Conservation (phyloP, 179 eudicot genomes). For the Vitellaria paradoxa region DNA sequence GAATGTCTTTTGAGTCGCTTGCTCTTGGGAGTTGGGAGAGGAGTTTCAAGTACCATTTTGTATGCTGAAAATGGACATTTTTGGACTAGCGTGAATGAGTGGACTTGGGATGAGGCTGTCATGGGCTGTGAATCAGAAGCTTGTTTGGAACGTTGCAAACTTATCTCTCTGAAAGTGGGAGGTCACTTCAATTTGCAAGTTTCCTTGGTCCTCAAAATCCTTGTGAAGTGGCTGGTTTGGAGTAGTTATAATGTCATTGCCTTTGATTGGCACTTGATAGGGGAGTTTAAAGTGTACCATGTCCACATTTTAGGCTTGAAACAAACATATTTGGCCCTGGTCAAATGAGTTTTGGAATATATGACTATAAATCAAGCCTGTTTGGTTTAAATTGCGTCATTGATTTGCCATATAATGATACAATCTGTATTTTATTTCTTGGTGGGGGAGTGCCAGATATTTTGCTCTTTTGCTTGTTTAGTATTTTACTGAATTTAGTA, state of each 20-base stretch:
- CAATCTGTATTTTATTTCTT: neutral
- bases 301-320: too few species aligned
- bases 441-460: neutral
- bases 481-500: neutral
- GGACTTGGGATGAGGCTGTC: constrained; percentile 4
- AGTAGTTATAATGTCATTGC: too few species aligned
- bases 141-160: neutral
- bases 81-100: neutral
- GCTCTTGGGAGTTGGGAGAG: neutral
- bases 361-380: too few species aligned
- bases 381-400: too few species aligned
- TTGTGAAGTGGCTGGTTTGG: too few species aligned
- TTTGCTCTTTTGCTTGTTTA: neutral
- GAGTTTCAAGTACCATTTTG: neutral
- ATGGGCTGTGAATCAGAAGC: neutral
- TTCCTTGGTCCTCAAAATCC: too few species aligned
- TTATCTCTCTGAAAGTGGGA: neutral
- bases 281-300: too few species aligned
- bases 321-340: too few species aligned
- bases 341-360: too few species aligned
- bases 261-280: too few species aligned
- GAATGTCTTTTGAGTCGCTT: neutral
- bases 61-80: neutral
- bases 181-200: too few species aligned
- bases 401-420: too few species aligned